Base-by-base conservation (phyloP, 2,329 filamentous ascomycete genomes). In the Tolypocladium ophioglossoides region DNA sequence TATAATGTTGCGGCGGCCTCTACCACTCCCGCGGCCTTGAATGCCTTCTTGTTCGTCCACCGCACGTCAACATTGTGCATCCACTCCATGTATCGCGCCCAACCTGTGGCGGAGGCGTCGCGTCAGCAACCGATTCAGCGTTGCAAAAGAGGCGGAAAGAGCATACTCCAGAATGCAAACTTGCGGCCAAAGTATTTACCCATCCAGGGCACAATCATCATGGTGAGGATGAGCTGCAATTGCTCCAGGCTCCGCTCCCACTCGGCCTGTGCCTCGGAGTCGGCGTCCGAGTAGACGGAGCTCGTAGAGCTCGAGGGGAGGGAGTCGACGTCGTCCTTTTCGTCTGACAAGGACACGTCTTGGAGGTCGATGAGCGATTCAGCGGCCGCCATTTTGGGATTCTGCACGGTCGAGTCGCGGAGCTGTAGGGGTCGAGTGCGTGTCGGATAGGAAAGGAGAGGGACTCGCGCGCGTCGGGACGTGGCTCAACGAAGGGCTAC, bases 221-320 rank as follows among this genome's bases (percentile, higher is more conserved):
- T 95, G 22, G 89, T 95, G 67, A 97, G 72, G 61, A 99, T 78
- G 60, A 97, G 78, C 74, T 99, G 91, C 56, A 99, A 74, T 73
- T 99, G 94, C 71, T 96, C 89, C 58, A 99, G 74, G 64, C 89
- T 95, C 64, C 91, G 89, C 64, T 92, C 87, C 94, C 94, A 99
- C 73, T 99, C 92, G 57, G 82, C 82, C 71, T 99, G 92, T 11
- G 94, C 94, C 67, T 97, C 92, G 40, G 87, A 90, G 56, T 86
- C 77, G 56, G 78, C 76, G 51, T 86, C 82, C 35, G 74, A 76
- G 60, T 76, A 76, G 51, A 74, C 63, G 38, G 85, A 83, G 51
- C 78, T 78, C 59, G 76, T 80, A 20, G 79, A 78, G 50, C 78
- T 74, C 53, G 84, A 86, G 24, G 84, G 82, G 24, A 87, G 76